phyloP scores from a whole-genome alignment of 179 eudicot species.

The Silene coronaria region DNA sequence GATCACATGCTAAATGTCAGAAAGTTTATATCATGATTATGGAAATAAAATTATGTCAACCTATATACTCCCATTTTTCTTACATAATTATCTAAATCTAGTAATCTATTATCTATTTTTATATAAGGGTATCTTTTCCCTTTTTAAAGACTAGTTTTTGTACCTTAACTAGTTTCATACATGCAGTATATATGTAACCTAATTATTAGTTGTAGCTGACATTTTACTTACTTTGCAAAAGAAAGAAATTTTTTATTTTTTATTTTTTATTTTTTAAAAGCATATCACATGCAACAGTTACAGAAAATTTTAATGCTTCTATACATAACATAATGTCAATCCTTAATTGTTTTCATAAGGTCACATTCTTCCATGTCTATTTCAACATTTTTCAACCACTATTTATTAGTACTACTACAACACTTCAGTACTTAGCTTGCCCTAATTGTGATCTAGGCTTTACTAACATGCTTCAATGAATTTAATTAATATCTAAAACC shows the following conservation, averaged over 20 bases:
- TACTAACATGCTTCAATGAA: not conserved
- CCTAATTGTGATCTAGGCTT: constrained; percentile 5
- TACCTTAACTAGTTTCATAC: constrained; percentile 28
- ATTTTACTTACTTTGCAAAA: not conserved
- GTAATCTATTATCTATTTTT: constrained; percentile 22
- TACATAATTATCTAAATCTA: constrained; percentile 27
- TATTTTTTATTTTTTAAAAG: constrained; percentile 5
- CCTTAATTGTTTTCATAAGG: constrained; percentile 15
- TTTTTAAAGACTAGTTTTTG: constrained; percentile 22
- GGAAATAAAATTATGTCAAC: constrained; percentile 29
- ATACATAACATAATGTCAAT: constrained; percentile 12
- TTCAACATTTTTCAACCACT: constrained; percentile 27
- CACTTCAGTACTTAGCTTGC: not conserved
- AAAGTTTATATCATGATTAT: constrained; percentile 17
- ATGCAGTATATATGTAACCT: constrained; percentile 20
- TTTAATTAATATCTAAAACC: too few species aligned
- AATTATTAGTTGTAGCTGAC: constrained; percentile 20
- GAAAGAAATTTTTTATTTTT: not conserved
- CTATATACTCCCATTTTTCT: constrained; percentile 20
- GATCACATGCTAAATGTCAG: constrained; percentile 33
- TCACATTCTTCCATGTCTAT: constrained; percentile 38
- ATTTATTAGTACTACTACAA: constrained; percentile 6
- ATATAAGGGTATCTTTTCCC: constrained; percentile 28
- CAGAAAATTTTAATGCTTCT: constrained; percentile 25
- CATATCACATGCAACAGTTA: constrained; percentile 35